Conservation (phyloP, 345 rosid species). For the Citrus inodora region DNA sequence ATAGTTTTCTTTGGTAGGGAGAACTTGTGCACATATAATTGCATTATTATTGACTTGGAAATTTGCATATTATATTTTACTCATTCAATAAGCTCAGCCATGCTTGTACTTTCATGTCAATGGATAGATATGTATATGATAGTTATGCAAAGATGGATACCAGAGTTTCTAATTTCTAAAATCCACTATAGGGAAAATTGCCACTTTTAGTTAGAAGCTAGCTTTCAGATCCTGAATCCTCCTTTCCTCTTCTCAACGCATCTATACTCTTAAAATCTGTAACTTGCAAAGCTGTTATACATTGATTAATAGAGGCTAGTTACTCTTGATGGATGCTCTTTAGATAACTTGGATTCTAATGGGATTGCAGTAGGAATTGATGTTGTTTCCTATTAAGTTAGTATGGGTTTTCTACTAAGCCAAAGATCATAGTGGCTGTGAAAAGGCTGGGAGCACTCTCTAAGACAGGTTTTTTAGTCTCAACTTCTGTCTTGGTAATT, state of each 20-base stretch:
- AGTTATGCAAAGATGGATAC: background rate
- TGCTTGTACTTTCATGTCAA: background rate
- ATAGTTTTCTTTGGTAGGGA: background rate
- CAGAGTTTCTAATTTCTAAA: background rate
- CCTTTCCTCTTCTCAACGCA: background rate
- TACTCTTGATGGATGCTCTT: background rate
- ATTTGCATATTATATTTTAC: background rate
- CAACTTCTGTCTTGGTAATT: background rate
- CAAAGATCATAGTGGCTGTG: background rate
- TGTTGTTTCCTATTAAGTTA: background rate
- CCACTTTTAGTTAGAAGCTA: background rate
- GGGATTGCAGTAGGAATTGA: background rate
- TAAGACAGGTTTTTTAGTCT: background rate
- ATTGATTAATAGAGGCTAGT: background rate
- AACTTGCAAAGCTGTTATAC: background rate
- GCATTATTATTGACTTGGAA: background rate
- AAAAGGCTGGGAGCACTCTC: background rate
- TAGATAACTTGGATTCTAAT: background rate
- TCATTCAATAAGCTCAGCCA: background rate
- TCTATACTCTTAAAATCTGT: background rate
- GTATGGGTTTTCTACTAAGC: background rate
- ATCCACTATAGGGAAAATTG: too few species aligned
- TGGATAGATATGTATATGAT: background rate
- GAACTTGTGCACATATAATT: background rate
- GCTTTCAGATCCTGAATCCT: background rate